Evolutionary conservation across 164 flowering plant species (phyloP), one percentile per base, ranked within the genome.

Genomic region (Nymphaea thermarum): DNA sequence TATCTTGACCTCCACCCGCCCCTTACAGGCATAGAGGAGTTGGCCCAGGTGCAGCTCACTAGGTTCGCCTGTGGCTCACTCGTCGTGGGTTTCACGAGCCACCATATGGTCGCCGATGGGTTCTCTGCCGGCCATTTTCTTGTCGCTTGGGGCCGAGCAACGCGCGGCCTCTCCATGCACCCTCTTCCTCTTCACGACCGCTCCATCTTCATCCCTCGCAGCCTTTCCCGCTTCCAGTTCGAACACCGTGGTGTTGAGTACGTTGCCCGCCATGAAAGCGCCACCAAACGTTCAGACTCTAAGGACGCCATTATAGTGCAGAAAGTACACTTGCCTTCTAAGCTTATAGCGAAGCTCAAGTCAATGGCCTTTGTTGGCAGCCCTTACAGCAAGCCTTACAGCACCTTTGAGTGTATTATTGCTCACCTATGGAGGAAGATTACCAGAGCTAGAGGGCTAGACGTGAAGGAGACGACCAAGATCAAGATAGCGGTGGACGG

Each of bases 361-460:
- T 55, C 72, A 1, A 69, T 16, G 66, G 73, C 75, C 25, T 77
- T 72, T 6, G 61, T 64, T 3, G n/a, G 18, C 15, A 43, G 70
- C 17, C 43, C 45, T 4, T 44, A 6, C 43, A 62, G 63, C 7
- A 71, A 62, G 63, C 76, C 73, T 2, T 76, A 68, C 47, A 78
- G 70, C 71, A 78, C 81, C 1, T 76, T 80, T 61, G 73, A 76
- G 70, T 67, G 76, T 65, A 70, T 80, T 25, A 64, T 75, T 12
- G 78, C 79, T 6, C 82, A 80, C 66, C 76, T 80, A 3, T 77
- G 80, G 82, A 66, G 79, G 64, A 67, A 66, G 18, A 66, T 80
- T 18, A 77, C 82, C 0, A 67, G 43, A 63, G 77, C 77, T 10
- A 75, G 80, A 2, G 66, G 69, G 10, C 65, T 77, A 0, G 47